Conservation (phyloP, 352 stramenopile genomes). For the Blastocystis sp. region DNA sequence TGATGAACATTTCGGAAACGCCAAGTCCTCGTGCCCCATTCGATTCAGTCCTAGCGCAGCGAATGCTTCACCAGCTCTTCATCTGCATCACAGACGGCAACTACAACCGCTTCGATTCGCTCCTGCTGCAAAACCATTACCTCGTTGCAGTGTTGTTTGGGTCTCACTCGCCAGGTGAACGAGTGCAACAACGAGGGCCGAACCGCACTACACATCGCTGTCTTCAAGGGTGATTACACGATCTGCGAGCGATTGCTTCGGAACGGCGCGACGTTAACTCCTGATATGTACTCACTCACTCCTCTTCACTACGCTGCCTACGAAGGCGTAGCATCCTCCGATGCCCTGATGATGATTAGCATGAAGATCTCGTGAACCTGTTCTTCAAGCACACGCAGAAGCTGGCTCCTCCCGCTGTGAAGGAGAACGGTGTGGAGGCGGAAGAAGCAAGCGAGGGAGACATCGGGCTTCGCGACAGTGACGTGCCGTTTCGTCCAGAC, state of each 20-base stretch:
- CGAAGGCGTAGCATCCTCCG: neutral
- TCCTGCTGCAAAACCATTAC: constrained; percentile 25
- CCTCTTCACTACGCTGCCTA: constrained; percentile 52
- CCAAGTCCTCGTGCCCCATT: neutral
- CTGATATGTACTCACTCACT: constrained; percentile 34
- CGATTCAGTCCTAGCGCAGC: neutral
- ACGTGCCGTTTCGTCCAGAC: neutral
- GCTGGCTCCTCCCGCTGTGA: neutral
- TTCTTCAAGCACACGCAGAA: constrained; percentile 20
- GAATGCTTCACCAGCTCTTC: constrained; percentile 44
- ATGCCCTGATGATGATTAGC: constrained; percentile 1
- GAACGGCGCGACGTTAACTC: neutral
- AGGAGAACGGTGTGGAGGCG: neutral
- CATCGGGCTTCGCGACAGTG: neutral
- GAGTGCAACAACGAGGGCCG: constrained; percentile 50
- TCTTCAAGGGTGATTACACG: constrained; percentile 42
- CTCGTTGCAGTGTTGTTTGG: neutral
- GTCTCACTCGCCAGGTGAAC: constrained; percentile 14
- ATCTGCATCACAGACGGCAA: constrained; percentile 40
- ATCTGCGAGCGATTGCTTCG: constrained; percentile 45
- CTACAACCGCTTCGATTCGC: constrained; percentile 32
- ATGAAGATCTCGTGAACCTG: constrained; percentile 57
- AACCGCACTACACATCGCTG: constrained; percentile 52
- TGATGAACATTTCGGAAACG: constrained; percentile 40
- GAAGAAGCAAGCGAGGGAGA: constrained; percentile 27